These are phyloP conservation scores for Hysterium pulicare DNA, from an alignment of 2,329 filamentous ascomycete species.

Conservation along the genomic window DNA sequence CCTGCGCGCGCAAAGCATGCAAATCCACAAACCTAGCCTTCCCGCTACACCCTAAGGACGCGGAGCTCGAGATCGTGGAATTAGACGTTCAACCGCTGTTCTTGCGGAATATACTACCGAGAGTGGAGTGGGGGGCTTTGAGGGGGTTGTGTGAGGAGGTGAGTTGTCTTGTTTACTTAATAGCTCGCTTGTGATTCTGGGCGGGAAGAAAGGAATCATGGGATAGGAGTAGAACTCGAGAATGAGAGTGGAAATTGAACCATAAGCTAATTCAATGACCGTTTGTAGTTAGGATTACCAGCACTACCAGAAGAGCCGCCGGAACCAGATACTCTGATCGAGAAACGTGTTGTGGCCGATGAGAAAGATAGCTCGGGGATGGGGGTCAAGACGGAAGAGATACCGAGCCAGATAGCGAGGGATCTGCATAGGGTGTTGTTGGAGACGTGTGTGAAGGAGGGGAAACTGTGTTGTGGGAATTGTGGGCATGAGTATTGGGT, in stretches of 20 bases:
- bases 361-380: not conserved
- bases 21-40: slow-evolving; percentile 77
- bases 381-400: slow-evolving; percentile 51
- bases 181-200: not conserved
- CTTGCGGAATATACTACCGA: slow-evolving; percentile 77
- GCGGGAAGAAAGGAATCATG: not conserved
- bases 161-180: slow-evolving; percentile 6
- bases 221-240: not conserved
- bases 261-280: too few species aligned
- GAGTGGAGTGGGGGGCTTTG: slow-evolving; percentile 85
- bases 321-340: slow-evolving; percentile 31
- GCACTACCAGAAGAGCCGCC: slow-evolving; percentile 53
- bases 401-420: slow-evolving; percentile 65
- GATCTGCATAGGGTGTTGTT: slow-evolving; percentile 80
- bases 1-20: slow-evolving; percentile 93
- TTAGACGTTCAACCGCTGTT: slow-evolving; percentile 78
- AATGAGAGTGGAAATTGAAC: too few species aligned
- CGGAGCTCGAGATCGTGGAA: slow-evolving; percentile 82
- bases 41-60: slow-evolving; percentile 88
- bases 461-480: slow-evolving; percentile 83
- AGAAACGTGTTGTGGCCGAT: slow-evolving; percentile 51
- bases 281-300: slow-evolving; percentile 70
- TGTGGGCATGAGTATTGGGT: slow-evolving; percentile 94
- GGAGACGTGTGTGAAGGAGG: slow-evolving; percentile 86
- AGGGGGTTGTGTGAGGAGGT: slow-evolving; percentile 74